phyloP scores from a whole-genome alignment of 495 filamentous ascomycete genomes.

The Penicillium alfredii region DNA sequence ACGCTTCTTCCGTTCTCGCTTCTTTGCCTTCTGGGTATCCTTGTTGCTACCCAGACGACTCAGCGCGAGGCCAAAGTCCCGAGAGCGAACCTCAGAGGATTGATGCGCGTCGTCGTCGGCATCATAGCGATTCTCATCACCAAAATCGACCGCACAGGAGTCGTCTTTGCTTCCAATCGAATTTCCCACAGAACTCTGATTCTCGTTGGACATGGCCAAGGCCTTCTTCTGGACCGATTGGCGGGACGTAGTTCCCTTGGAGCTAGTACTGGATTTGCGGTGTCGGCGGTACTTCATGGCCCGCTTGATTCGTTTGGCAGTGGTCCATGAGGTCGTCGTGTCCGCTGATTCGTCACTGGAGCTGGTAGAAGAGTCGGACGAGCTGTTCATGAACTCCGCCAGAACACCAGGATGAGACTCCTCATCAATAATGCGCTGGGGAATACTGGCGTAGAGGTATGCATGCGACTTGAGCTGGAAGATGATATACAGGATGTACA shows the following conservation, averaged over 20 bases:
- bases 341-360: constrained; percentile 61
- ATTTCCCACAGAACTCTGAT: constrained; percentile 20
- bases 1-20: constrained; percentile 32
- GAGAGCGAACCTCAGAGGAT: constrained; percentile 21
- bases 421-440: constrained; percentile 83
- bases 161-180: constrained; percentile 28
- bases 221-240: constrained; percentile 23
- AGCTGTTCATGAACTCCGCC: constrained; percentile 71
- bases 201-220: constrained; percentile 19
- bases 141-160: constrained; percentile 29
- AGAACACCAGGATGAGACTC: constrained; percentile 78
- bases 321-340: constrained; percentile 63
- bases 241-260: constrained; percentile 50
- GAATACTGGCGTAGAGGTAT: constrained; percentile 86
- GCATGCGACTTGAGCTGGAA: constrained; percentile 91
- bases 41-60: constrained; percentile 10
- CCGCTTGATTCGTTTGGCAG: constrained; percentile 65
- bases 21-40: constrained; percentile 19
- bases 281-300: constrained; percentile 61
- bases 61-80: constrained; percentile 27
- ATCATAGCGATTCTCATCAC: constrained; percentile 30
- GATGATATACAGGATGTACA: constrained; percentile 79
- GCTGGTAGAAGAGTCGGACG: constrained; percentile 54
- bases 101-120: constrained; percentile 20
- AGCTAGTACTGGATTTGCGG: constrained; percentile 69